Evolutionary conservation across 805 yeast species (phyloP), one percentile per base, ranked within the genome.

Genomic region (Saturnispora diversa): DNA sequence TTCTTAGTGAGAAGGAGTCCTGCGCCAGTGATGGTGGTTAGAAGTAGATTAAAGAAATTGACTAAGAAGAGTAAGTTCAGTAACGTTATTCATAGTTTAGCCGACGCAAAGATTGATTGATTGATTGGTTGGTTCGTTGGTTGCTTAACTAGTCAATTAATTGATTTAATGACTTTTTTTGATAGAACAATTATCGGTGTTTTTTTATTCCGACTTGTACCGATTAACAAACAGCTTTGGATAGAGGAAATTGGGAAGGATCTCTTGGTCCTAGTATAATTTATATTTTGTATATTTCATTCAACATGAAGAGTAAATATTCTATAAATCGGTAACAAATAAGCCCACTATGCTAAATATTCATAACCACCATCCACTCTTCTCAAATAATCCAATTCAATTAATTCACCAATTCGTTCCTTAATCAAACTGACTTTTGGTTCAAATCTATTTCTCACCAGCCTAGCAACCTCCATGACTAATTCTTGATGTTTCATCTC

Each of bases 11-110:
- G 84, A 13, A 76, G 78, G 56, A 73, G 80, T 50, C 64, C 78
- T 13, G 84, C 78, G 2, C 88, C 90, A 0, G 88, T 81, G 17
- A 81, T 81, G 90, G 88, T 81, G 36, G 90, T 82, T 16, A 68
- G 84, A 44, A 74, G 75, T 49, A 81, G 79, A 55, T 66, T 82
- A 53, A 80, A 80, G 64, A 80, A 80, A 62, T 69, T 78, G 47
- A 73, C 77, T 44, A 69, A 79, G 50, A 72, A 74, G 58, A 58
- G 56, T 20, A 65, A 72, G 35, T 72, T 76, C 57, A 65, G 77
- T 26, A 75, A 74, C 51, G 69, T 74, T 44, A 62, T 75, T 45
- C 66, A 63, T 46, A 60, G 63, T 38, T 50, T 65, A 37, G 62
- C 62, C 5, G 66, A 63, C 44, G 69, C 69, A n/a, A 56, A 59